Evolutionary conservation across 1,139 yeast species (phyloP).

Genomic region (Yamadazyma songkhlaensis): DNA sequence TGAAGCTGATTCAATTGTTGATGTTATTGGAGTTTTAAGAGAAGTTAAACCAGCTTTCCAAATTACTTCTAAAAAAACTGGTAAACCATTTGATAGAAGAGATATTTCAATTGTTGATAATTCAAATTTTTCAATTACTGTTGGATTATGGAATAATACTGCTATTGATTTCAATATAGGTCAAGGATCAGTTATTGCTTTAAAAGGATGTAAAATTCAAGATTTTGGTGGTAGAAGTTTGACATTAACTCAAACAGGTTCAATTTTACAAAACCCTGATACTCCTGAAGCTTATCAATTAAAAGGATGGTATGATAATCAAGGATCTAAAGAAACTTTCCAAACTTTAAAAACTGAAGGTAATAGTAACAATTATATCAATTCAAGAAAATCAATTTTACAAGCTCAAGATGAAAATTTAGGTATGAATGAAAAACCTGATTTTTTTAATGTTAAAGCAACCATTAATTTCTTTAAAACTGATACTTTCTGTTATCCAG

Average conservation of each 20-base stretch:
- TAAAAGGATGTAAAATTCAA: slow-evolving; percentile 85
- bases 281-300: slow-evolving; percentile 81
- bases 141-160: slow-evolving; percentile 88
- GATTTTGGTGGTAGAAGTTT: slow-evolving; percentile 88
- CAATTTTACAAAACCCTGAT: slow-evolving; percentile 79
- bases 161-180: slow-evolving; percentile 74
- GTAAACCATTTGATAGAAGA: slow-evolving; percentile 89
- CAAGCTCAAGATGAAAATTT: slow-evolving; percentile 68
- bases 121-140: slow-evolving; percentile 67
- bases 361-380: slow-evolving; percentile 28
- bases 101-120: slow-evolving; percentile 86
- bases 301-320: slow-evolving; percentile 93
- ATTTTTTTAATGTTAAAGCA: slow-evolving; percentile 73
- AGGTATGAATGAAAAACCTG: slow-evolving; percentile 75
- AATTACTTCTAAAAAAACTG: slow-evolving; percentile 88
- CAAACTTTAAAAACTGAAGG: slow-evolving; percentile 52
- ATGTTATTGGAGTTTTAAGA: slow-evolving; percentile 83
- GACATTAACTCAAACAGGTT: slow-evolving; percentile 77
- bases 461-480: slow-evolving; percentile 68
- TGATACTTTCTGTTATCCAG: slow-evolving; percentile 83
- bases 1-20: slow-evolving; percentile 73
- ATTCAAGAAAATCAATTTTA: slow-evolving; percentile 60
- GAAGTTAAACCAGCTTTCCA: slow-evolving; percentile 72
- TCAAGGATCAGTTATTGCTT: slow-evolving; percentile 86
- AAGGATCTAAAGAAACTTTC: slow-evolving; percentile 64